A percentile compares a stretch with the other conserved stretches of the same genome.
phyloP scores from a whole-genome alignment of 2,329 filamentous ascomycete genomes.

The Aspergillus arachidicola region DNA sequence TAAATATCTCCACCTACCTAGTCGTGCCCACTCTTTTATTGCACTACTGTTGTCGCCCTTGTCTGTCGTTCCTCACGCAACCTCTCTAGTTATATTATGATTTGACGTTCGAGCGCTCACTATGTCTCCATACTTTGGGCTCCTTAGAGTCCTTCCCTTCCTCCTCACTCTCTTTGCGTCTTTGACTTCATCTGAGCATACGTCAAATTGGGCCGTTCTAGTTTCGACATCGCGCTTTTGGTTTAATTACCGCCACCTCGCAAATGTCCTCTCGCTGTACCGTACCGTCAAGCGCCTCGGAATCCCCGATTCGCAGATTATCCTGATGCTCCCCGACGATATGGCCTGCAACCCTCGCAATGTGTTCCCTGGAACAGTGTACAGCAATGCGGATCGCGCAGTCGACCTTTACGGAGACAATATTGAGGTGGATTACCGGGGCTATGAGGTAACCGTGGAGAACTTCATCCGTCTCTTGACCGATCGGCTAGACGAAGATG shows the following conservation, averaged over 20 bases:
- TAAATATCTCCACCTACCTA: not conserved
- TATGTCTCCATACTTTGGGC: conserved; percentile 31
- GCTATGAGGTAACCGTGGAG: conserved; percentile 98
- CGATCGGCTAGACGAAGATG: conserved; percentile 90
- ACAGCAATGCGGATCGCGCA: conserved; percentile 95
- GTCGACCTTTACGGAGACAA: conserved; percentile 98
- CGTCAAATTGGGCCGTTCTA: conserved; percentile 98
- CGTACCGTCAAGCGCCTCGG: conserved; percentile 96
- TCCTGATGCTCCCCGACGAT: conserved; percentile 99
- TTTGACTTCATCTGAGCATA: conserved; percentile 60
- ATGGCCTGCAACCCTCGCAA: conserved; percentile 99
- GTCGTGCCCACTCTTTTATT: not conserved
- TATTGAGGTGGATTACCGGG: conserved; percentile 97
- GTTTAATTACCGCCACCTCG: conserved; percentile 99
- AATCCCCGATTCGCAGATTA: conserved; percentile 98
- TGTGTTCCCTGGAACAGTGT: conserved; percentile 95
- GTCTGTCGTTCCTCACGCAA: not conserved
- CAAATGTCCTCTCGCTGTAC: conserved; percentile 96
- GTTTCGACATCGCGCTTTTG: conserved; percentile 98
- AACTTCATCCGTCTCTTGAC: conserved; percentile 96
- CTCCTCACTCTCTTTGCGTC: conserved; percentile 23
- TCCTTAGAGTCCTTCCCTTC: conserved; percentile 30
- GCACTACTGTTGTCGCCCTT: not conserved
- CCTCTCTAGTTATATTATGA: conserved; percentile 16
- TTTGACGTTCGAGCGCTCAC: conserved; percentile 18